Conservation (phyloP, 169 alveolate species). For the Plasmodium blacklocki region DNA sequence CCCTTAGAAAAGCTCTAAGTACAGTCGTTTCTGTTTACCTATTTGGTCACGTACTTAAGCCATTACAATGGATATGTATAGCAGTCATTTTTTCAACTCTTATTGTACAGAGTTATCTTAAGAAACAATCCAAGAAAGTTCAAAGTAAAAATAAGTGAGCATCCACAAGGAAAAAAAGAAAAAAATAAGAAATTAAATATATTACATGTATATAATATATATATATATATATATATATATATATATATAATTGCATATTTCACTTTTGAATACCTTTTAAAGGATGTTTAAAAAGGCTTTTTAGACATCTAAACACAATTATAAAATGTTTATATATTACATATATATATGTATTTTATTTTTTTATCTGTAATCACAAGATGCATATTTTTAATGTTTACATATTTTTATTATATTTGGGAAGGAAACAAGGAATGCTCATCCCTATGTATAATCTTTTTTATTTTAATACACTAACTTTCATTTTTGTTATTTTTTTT, state of each 20-base stretch:
- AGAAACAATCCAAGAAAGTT: conserved; percentile 61
- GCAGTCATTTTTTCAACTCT: conserved; percentile 85
- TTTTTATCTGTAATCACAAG: background rate
- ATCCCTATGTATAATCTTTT: background rate
- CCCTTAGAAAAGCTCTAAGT: conserved; percentile 90
- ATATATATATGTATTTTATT: background rate
- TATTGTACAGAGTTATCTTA: conserved; percentile 83
- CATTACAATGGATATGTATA: conserved; percentile 90
- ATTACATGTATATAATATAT: background rate
- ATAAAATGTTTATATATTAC: too few relatives aligned
- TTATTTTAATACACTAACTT: background rate
- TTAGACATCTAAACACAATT: too few relatives aligned
- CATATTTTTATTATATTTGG: too few relatives aligned
- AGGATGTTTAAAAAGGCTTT: too few relatives aligned
- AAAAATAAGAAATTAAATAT: background rate
- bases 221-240: too few relatives aligned
- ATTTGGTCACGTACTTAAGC: conserved; percentile 88
- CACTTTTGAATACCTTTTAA: too few relatives aligned
- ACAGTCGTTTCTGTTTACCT: conserved; percentile 89
- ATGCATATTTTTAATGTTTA: background rate
- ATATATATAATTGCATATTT: too few relatives aligned
- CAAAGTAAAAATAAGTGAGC: conserved; percentile 27
- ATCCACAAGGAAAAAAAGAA: background rate
- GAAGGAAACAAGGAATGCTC: too few relatives aligned
- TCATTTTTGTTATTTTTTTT: conserved; percentile 6